Evolutionary conservation across 2,329 filamentous ascomycete species (phyloP).

Genomic region (Orbilia oligospora): DNA sequence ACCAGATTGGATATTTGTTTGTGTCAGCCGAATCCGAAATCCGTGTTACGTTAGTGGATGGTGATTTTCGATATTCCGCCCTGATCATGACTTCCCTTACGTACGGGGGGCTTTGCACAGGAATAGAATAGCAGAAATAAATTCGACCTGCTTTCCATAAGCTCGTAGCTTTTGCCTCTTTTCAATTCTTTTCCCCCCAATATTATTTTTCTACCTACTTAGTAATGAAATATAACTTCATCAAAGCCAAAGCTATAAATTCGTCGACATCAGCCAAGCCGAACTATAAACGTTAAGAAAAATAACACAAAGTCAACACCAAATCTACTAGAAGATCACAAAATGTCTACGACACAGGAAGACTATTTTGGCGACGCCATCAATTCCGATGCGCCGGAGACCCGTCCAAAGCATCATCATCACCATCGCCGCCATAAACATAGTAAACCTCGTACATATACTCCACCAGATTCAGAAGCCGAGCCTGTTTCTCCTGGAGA

Average conservation of each 20-base stretch:
- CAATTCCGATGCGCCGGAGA: slow-evolving; percentile 27
- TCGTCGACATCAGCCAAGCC: slow-evolving; percentile 14
- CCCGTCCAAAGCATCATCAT: slow-evolving; percentile 22
- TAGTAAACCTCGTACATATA: slow-evolving; percentile 34
- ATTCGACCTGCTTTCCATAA: slow-evolving; percentile 36
- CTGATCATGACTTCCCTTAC: too few species aligned
- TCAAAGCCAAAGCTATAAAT: neutral
- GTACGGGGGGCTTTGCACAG: neutral
- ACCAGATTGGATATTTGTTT: slow-evolving; percentile 43
- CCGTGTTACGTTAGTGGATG: slow-evolving; percentile 31
- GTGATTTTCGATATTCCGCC: slow-evolving; percentile 17
- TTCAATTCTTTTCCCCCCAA: slow-evolving; percentile 9
- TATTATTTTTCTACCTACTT: neutral
- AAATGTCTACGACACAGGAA: slow-evolving; percentile 58
- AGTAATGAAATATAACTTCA: slow-evolving; percentile 7
- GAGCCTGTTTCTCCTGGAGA: slow-evolving; percentile 20
- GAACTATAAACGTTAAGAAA: slow-evolving; percentile 1
- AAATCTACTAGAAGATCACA: slow-evolving; percentile 4
- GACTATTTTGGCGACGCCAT: slow-evolving; percentile 54
- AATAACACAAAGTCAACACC: slow-evolving; percentile 19
- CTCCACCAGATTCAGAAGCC: slow-evolving; percentile 33
- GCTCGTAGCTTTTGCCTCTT: slow-evolving; percentile 39
- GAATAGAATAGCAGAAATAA: slow-evolving; percentile 35
- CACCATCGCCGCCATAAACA: slow-evolving; percentile 41
- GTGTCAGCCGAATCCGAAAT: neutral